These are phyloP conservation scores for Neoboletus brunneissimus DNA, from an alignment of 768 basidiomycete species.

Conservation along the genomic window DNA sequence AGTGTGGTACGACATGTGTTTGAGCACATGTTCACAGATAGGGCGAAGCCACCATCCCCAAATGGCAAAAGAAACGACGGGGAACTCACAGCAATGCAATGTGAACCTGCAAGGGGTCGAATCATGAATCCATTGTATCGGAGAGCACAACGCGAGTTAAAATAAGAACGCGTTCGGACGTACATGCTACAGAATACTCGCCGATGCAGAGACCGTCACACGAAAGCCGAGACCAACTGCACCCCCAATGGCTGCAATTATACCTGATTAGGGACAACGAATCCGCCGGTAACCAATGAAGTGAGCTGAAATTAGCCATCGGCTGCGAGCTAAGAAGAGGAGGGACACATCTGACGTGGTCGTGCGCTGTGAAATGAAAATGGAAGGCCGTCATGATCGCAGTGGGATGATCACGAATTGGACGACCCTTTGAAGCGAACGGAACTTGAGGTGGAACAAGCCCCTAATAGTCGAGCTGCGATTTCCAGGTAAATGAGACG, in stretches of 20 bases:
- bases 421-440: constrained; percentile 15
- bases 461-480: constrained; percentile 3
- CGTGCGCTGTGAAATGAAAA: constrained; percentile 17
- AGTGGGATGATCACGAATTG: not conserved
- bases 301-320: constrained; percentile 7
- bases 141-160: not conserved
- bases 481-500: not conserved
- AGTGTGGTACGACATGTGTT: constrained; percentile 20
- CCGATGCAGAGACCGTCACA: not conserved
- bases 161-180: not conserved
- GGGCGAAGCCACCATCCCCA: constrained; percentile 10
- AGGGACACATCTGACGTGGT: constrained; percentile 3
- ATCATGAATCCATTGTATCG: not conserved
- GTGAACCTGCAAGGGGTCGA: constrained; percentile 8
- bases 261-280: constrained; percentile 4
- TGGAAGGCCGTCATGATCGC: constrained; percentile 18
- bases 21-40: constrained; percentile 13
- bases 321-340: constrained; percentile 16
- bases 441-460: constrained; percentile 16
- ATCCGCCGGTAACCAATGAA: constrained; percentile 7
- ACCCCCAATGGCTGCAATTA: not conserved
- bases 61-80: constrained; percentile 21
- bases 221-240: not conserved
- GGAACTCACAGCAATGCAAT: constrained; percentile 15
- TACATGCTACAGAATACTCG: not conserved